These are phyloP conservation scores for Cucurbita ficifolia DNA, from an alignment of 306 rosid genomes.

Conservation along the genomic window DNA sequence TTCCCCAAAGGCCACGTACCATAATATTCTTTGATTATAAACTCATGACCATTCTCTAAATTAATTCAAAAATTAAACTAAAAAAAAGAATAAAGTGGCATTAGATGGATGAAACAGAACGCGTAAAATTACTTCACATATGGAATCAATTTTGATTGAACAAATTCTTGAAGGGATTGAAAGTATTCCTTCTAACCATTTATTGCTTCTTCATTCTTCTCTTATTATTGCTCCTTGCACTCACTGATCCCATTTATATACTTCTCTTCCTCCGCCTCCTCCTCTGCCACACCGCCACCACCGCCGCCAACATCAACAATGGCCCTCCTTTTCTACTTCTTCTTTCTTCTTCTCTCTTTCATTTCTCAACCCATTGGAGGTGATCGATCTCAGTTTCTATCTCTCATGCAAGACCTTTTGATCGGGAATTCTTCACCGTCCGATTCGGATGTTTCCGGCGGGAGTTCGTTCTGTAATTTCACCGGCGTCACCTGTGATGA, in stretches of 20 bases:
- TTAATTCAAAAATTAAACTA: too few species aligned
- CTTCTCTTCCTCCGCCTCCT: slow-evolving; percentile 24
- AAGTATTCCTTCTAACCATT: background rate
- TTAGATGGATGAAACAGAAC: slow-evolving; percentile 10
- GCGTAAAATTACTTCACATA: background rate
- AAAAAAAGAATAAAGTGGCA: background rate
- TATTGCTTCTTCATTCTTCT: background rate
- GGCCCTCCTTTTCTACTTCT: background rate
- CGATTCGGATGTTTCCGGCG: background rate
- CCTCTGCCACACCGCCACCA: background rate
- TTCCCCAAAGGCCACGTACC: too few species aligned
- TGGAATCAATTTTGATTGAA: background rate
- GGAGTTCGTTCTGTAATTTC: slow-evolving; percentile 37
- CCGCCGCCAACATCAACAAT: background rate
- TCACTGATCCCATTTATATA: slow-evolving; percentile 48
- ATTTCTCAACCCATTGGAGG: slow-evolving; percentile 12
- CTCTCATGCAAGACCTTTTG: slow-evolving; percentile 30
- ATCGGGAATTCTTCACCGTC: slow-evolving; percentile 18
- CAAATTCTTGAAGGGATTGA: background rate
- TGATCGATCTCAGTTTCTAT: slow-evolving; percentile 34
- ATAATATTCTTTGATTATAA: too few species aligned
- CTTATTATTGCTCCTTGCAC: slow-evolving; percentile 13
- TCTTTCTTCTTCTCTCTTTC: background rate
- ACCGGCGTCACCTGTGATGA: slow-evolving; percentile 50
- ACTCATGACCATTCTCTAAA: too few species aligned